Evolutionary conservation across 2,329 filamentous ascomycete species (phyloP).

Genomic region (Xylaria sp.): DNA sequence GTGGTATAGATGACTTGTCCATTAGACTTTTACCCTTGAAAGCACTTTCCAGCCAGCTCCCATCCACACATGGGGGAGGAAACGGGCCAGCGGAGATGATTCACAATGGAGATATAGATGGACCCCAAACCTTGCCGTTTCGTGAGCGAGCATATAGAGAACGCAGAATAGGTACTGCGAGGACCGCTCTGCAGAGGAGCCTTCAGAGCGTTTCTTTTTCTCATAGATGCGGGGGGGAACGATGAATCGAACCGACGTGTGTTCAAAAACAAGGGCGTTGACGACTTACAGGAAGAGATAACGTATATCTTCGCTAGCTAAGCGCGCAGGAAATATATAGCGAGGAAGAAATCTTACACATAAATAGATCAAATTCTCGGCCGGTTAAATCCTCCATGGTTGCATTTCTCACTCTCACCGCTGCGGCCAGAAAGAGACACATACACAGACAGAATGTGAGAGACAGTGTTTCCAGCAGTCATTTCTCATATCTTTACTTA

Average conservation of each 20-base stretch:
- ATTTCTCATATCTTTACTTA: constrained; percentile 27
- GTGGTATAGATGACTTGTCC: neutral
- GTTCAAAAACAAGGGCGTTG: neutral
- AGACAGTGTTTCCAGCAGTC: neutral
- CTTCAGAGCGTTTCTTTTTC: neutral
- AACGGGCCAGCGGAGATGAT: neutral
- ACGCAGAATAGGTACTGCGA: neutral
- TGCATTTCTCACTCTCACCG: constrained; percentile 4
- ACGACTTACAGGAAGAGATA: constrained; percentile 1
- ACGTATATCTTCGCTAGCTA: constrained; percentile 3
- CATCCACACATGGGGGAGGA: constrained; percentile 9
- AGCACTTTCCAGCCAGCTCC: constrained; percentile 10
- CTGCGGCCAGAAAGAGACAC: neutral
- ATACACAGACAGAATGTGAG: neutral
- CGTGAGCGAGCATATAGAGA: neutral
- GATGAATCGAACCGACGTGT: too few relatives aligned
- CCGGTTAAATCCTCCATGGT: constrained; percentile 29
- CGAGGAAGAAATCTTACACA: neutral
- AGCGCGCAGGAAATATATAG: neutral
- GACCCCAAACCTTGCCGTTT: neutral
- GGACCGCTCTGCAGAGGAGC: neutral
- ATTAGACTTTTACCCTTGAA: neutral
- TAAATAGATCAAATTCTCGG: constrained; percentile 1
- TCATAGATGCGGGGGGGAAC: neutral
- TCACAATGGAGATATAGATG: neutral